Evolutionary conservation across 2,329 filamentous ascomycete genomes (phyloP), one percentile per base, ranked within the genome.

Genomic region (Cyanodermella asteris): DNA sequence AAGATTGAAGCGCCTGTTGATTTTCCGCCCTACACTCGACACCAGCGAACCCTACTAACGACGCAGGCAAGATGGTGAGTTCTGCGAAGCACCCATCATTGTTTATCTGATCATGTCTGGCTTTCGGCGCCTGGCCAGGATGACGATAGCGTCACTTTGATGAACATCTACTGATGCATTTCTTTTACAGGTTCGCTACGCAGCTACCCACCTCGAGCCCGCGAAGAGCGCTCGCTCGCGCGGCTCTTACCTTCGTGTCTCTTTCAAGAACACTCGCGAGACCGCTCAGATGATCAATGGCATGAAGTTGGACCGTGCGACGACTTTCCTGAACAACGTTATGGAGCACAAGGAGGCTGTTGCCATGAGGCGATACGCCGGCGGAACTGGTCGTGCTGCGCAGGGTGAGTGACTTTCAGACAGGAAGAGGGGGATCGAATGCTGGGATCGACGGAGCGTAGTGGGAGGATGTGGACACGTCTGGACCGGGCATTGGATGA

Each of bases 251-350:
- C 77, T 97, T 49, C 81, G 87, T 55, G 84, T 94, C 47, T 91
- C 78, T 46, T 97, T 93, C 78, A 97, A 97, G 75, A 97, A 97
- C 74, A 97, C 87, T 55, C 81, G 87, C 53, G 90, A 97, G 69
- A 93, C 84, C 43, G 87, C 90, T 40, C 87, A 94, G 68, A 82
- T 82, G 49, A 91, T 97, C 72, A 94, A 87, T 63, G 84, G 84
- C 61, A 91, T 81, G 81, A 93, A 93, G 68, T 56, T 94, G 51
- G 67, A 80, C 61, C 82, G 87, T 52, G 87, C 87, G 49, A 62
- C 93, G 44, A 72, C 72, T 53, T 97, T 91, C 73, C 78, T 97
- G 53, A 78, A 91, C 67, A 94, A 97, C 59, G 87, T 97, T 48
- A 70, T 78, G 61, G 75, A 74, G 60, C 80, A 97, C 68, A 78